Evolutionary conservation across 805 yeast genomes (phyloP), one percentile per base, ranked within the genome.

Genomic region (Barnettozyma sucrosica): DNA sequence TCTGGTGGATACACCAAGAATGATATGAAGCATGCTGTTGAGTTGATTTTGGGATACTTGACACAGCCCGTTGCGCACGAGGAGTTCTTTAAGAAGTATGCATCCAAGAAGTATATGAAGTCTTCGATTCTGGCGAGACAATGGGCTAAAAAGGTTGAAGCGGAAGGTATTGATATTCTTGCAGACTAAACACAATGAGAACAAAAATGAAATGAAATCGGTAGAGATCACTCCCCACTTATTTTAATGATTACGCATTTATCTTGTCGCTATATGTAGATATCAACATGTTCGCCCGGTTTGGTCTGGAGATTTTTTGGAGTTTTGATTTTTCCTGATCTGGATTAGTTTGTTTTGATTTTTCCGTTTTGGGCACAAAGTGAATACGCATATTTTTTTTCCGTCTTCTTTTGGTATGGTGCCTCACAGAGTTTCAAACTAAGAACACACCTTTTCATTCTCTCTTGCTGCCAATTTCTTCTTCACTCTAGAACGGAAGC

Each of bases 31-130:
- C 85, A 83, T 26, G 82, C 86, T 49, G 77, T 87, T 50, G 81
- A 79, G 52, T 75, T 84, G 70, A 77, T 93, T 51, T 75, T 87
- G 67, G 85, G 80, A 59, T 92, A 88, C 66, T 67, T 85, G 54
- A 77, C 79, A 41, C 77, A 84, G 41, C 96, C 96, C 7, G 87
- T 89, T 43, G 81, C 79, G 48, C 96, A 89, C 66, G 95, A 87
- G 61, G 96, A 89, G 63, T 88, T 90, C 58, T 89, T 89, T 71
- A 87, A 85, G 63, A 93, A 92, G 68, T 92, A 92, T 65, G 90
- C 95, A 44, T 80, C 92, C 32, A 80, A 89, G 62, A 83, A 86
- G 63, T 89, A 83, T 62, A 81, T 92, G 85, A 86, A 87, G 65
- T 89, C 88, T 19, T 80, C 88, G 47, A 78, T 84, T 21, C 72